Evolutionary conservation across 1,284 basidiomycete genomes (phyloP).

Genomic region (Melanopsichium pennsylvanicum): DNA sequence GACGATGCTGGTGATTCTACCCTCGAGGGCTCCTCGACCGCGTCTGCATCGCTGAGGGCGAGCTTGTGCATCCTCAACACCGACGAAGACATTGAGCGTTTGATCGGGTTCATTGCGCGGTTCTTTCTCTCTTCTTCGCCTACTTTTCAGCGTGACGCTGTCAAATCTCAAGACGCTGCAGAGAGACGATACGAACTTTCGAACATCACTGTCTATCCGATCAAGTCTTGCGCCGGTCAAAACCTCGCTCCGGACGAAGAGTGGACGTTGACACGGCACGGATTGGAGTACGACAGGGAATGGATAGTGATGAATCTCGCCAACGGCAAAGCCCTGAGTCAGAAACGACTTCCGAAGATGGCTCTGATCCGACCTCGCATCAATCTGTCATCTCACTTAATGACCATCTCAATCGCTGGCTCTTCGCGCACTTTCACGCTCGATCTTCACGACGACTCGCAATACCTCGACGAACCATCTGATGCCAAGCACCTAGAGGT

Average conservation of each 20-base stretch:
- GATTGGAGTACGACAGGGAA: slow-evolving; percentile 46
- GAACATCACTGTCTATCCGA: slow-evolving; percentile 46
- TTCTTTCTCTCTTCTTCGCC: slow-evolving; percentile 33
- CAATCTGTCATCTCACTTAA: slow-evolving; percentile 8
- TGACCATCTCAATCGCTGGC: slow-evolving; percentile 19
- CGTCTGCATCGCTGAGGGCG: slow-evolving; percentile 32
- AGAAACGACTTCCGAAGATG: slow-evolving; percentile 47
- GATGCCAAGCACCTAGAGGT: slow-evolving; percentile 1
- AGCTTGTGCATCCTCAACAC: slow-evolving; percentile 49
- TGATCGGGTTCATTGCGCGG: slow-evolving; percentile 37
- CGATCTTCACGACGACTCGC: slow-evolving; percentile 17
- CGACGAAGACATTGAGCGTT: slow-evolving; percentile 37
- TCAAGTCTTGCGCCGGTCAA: slow-evolving; percentile 54
- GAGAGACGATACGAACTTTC: slow-evolving; percentile 16
- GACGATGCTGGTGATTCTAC: slow-evolving; percentile 26
- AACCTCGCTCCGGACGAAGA: slow-evolving; percentile 9
- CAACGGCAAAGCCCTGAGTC: slow-evolving; percentile 46
- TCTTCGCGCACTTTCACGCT: background rate
- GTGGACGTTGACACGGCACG: slow-evolving; percentile 42
- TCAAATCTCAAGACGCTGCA: background rate
- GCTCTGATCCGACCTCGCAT: slow-evolving; percentile 46
- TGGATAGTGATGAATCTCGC: slow-evolving; percentile 49
- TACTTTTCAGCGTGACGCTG: background rate
- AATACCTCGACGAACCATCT: slow-evolving; percentile 10
- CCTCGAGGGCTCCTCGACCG: background rate